phyloP scores from a whole-genome alignment of 495 filamentous ascomycete genomes.

The Aspergillus ellipticus region DNA sequence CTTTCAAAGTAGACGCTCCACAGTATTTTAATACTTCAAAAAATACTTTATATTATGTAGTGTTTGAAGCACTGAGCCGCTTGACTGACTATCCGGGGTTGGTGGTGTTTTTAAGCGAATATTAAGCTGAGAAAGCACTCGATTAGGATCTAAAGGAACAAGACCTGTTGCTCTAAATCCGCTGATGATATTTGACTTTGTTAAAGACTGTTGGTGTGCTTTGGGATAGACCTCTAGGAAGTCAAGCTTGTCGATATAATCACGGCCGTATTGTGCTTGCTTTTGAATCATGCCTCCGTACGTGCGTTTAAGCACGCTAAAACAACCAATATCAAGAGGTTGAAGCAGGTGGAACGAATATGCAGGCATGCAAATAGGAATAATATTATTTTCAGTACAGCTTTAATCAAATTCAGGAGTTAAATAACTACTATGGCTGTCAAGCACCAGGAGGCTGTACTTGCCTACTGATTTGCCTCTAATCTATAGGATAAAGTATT shows the following conservation, averaged over 20 bases:
- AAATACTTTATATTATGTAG: neutral
- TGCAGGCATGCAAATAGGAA: no score
- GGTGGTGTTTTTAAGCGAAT: neutral
- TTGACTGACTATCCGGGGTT: neutral
- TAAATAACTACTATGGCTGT: conserved; percentile 11
- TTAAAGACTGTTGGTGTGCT: neutral
- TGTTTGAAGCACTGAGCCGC: neutral
- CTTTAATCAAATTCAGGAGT: no score
- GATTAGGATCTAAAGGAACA: no score
- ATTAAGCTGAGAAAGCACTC: no score
- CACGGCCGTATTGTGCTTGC: neutral
- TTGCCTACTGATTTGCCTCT: neutral
- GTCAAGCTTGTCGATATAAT: no score
- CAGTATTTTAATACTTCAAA: neutral
- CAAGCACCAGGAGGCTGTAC: conserved; percentile 20
- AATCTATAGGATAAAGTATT: conserved; percentile 13
- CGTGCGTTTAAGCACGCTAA: neutral
- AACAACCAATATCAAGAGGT: no score
- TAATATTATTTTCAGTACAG: no score
- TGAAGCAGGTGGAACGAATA: no score
- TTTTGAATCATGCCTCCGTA: conserved; percentile 4
- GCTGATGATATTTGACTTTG: conserved; percentile 6
- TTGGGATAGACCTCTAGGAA: conserved; percentile 5
- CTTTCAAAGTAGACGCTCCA: neutral
- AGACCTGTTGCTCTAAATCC: no score